Conservation (phyloP, 495 filamentous ascomycete genomes). For the Aspergillus biplanus region DNA sequence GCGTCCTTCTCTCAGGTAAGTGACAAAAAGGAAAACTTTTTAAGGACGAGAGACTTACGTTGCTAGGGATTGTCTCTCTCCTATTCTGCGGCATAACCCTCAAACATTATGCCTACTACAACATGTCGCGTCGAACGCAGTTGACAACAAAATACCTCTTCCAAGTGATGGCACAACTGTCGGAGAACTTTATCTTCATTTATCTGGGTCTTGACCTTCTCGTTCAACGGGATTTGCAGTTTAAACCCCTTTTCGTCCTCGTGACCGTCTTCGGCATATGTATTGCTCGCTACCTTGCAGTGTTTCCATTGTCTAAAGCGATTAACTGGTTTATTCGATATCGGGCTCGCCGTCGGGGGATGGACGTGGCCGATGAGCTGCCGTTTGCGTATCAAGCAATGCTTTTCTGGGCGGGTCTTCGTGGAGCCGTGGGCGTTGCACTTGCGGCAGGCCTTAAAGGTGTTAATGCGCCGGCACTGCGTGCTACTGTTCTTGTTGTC, state of each 20-base stretch:
- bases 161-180: constrained; percentile 89
- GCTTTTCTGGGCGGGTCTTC: constrained; percentile 97
- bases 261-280: constrained; percentile 91
- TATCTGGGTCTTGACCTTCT: constrained; percentile 94
- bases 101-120: constrained; percentile 99
- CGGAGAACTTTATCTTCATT: constrained; percentile 99
- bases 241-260: constrained; percentile 94
- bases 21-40: constrained; percentile 10
- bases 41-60: constrained; percentile 7
- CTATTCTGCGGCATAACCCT: constrained; percentile 97
- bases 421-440: constrained; percentile 94
- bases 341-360: constrained; percentile 76
- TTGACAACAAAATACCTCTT: constrained; percentile 98
- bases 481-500: constrained; percentile 92
- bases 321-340: constrained; percentile 96
- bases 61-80: constrained; percentile 88
- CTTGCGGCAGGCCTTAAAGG: constrained; percentile 86
- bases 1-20: constrained; percentile 90
- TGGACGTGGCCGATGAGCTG: constrained; percentile 83
- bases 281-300: constrained; percentile 85
- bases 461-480: constrained; percentile 73
- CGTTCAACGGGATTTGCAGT: constrained; percentile 82
- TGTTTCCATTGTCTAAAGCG: constrained; percentile 86
- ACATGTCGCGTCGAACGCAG: constrained; percentile 97
- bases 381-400: constrained; percentile 93